Base-by-base conservation (phyloP, 352 stramenopile genomes). In the Phytophthora crassamura region DNA sequence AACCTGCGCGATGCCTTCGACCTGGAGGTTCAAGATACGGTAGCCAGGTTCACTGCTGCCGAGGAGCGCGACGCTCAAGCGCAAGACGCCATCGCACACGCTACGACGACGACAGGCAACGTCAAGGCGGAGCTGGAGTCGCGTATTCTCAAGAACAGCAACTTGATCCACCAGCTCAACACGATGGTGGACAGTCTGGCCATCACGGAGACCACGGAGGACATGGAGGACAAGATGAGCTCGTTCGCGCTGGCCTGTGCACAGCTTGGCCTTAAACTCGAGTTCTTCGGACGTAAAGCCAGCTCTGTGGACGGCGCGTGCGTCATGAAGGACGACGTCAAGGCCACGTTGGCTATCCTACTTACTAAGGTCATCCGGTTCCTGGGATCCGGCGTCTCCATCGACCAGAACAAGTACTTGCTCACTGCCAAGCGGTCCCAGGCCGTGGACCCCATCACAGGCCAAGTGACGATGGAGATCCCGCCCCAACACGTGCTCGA, bases 361-460 rank as follows among this genome's bases (percentile, higher is more conserved):
- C 48, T 90, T 6, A 67, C 78, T 10, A 88, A 87, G 36, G 59
- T 86, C 34, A 72, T 88, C 7, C 82, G 79, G 2, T 90, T 90
- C 53, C 59, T 90, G 3, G 80, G 78, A 5, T 77, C 82, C 0
- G 69, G 78, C 0, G 80, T 90, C 1, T 64, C 75, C 6, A 86
- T 90, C 35, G 82, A 90, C 32, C 77, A 89, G 49, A 90, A 87
- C 64, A 82, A 81, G 28, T 90, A 86, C 47, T 64, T 90, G 51
- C 43, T 90, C 3, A 66, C 67, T 7, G 65, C 52, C 0, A 82
- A 67, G 30, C 60, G 72, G 11, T 22, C 51, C 16, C 68, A 79
- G n/a, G 54, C 34, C n/a, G 73, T 77, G 0, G 75, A 84, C 32
- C 52, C 68, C 1, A 58, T 69, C 2, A 82, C 48, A 3, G 78